phyloP scores from a whole-genome alignment of 148 eudicot genomes.

The Vaccinium myrtillus region DNA sequence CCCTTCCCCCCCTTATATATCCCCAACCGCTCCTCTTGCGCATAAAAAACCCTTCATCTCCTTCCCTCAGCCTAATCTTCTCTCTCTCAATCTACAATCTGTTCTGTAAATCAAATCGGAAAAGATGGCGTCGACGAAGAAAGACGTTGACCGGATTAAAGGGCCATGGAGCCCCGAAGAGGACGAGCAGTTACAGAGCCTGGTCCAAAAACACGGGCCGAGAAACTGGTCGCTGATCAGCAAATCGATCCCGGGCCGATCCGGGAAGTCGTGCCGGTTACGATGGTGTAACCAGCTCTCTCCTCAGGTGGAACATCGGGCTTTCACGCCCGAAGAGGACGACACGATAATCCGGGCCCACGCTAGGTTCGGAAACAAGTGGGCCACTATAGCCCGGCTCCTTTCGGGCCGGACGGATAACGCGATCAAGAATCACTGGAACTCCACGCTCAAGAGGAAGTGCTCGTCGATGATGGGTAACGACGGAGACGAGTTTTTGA shows the following conservation, averaged over 20 bases:
- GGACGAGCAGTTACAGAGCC: conserved; percentile 51
- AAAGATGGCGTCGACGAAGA: conserved; percentile 27
- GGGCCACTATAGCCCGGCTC: conserved; percentile 86
- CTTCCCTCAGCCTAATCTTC: background rate
- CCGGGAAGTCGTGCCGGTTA: conserved; percentile 78
- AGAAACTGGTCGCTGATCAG: conserved; percentile 85
- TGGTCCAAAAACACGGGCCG: conserved; percentile 74
- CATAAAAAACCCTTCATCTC: background rate
- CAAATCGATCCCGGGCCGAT: conserved; percentile 76
- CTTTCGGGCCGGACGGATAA: conserved; percentile 79
- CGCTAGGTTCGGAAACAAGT: conserved; percentile 76
- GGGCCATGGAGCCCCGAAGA: conserved; percentile 98
- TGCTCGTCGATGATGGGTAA: conserved; percentile 39
- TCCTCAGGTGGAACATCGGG: conserved; percentile 80
- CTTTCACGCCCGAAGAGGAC: conserved; percentile 75
- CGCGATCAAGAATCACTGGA: conserved; percentile 96
- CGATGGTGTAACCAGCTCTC: conserved; percentile 96
- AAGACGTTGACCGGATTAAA: conserved; percentile 66
- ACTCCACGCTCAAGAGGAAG: conserved; percentile 74
- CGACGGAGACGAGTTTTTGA: conserved; percentile 23
- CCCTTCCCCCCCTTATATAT: conserved; percentile 23
- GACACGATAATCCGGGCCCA: conserved; percentile 78
- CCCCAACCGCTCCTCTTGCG: conserved; percentile 11
- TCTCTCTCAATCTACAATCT: background rate
- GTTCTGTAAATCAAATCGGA: background rate